These are phyloP conservation scores for Closterium sp. DNA, from an alignment of 139 green algal genomes.

Conservation along the genomic window DNA sequence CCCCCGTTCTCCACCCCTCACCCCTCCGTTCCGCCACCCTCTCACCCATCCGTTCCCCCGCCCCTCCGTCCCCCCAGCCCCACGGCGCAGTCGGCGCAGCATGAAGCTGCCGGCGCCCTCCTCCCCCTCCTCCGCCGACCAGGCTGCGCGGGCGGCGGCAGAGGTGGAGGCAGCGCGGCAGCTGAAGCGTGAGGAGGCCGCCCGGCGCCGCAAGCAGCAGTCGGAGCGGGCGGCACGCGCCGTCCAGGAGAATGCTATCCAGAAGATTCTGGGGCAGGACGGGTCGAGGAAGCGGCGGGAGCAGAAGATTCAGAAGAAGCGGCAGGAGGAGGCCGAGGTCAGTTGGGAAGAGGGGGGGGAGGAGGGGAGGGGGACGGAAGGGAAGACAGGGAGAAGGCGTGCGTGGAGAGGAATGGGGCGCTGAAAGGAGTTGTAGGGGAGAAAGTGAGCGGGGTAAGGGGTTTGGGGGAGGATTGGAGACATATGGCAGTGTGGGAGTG, in stretches of 20 bases:
- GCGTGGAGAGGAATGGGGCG: neutral
- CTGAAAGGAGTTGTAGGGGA: no score
- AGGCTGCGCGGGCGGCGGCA: neutral
- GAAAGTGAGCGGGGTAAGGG: no score
- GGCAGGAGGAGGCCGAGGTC: neutral
- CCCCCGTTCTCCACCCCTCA: no score
- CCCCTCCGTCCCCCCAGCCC: neutral
- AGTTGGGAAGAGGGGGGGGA: neutral
- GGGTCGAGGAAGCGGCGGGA: conserved; percentile 12
- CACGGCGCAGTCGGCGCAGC: neutral
- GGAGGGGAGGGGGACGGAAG: neutral
- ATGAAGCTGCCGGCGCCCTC: neutral
- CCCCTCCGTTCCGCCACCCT: neutral
- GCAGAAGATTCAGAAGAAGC: conserved; percentile 15
- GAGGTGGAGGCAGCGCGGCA: conserved; percentile 11
- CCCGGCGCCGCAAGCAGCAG: neutral
- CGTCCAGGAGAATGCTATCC: conserved; percentile 13
- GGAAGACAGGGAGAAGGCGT: no score
- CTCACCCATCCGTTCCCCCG: no score
- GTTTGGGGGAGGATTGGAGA: no score
- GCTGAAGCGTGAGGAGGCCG: conserved; percentile 15
- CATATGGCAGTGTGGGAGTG: no score
- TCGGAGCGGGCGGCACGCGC: neutral
- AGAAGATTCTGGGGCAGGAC: conserved; percentile 41
- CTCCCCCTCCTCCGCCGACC: neutral